Evolutionary conservation across 2,329 filamentous ascomycete genomes (phyloP), one percentile per base, ranked within the genome.

Genomic region (Cytospora mali): DNA sequence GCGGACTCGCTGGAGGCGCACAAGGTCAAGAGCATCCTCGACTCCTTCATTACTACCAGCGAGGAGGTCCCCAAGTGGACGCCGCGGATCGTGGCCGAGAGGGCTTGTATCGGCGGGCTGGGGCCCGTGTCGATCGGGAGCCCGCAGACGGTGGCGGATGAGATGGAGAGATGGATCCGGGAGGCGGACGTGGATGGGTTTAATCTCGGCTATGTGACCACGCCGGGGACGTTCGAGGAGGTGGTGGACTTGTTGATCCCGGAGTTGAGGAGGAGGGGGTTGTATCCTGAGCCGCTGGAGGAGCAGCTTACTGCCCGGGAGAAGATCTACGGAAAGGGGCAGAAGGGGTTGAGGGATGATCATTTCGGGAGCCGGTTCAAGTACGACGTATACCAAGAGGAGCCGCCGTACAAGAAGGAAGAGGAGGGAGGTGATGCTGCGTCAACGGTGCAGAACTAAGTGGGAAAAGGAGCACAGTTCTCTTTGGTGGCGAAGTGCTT

Each of bases 311-410:
- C 83, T 2, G 80, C 81, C 0, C 75, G 85, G 21, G 87, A 89
- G 73, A 88, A 83, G 73, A 75, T 88, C 0, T 88, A 88, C 71
- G 85, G 86, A 0, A 77, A 76, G 64, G 87, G 86, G 0, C 86
- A 88, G 71, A 78, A 73, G 6, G 75, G 79, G 16, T 69, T 89
- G 63, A 76, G 85, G 42, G 76, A 76, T 66, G 87, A 89, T 71
- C 87, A 89, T 71, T 69, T 76, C 0, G 87, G 86, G 1, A 83
- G 80, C 55, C 72, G 68, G 66, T 89, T 88, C 70, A 87, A 85
- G 74, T 89, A 88, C 67, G 78, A 84, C 67, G 81, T 86, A 1
- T 89, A 88, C 67, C 72, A 81, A 61, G 84, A 88, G 67, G 82
- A 86, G 31, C 59, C 69, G 27, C 73, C 76, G 5, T 77, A 75